phyloP scores from a whole-genome alignment of 306 rosid species.

The Hippophae tibetana region DNA sequence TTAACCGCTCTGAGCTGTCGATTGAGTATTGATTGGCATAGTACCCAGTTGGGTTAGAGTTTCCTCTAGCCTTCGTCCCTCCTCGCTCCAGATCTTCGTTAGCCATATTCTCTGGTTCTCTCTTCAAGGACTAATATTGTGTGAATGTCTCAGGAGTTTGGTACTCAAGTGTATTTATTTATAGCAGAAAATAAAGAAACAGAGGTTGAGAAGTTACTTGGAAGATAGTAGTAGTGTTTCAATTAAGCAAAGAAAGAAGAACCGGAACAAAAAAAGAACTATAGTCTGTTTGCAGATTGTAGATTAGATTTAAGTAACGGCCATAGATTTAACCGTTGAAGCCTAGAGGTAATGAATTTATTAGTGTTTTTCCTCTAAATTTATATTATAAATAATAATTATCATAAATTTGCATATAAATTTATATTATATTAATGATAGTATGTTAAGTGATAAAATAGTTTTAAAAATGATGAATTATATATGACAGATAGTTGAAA shows the following conservation, averaged over 20 bases:
- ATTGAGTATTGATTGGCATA: constrained; percentile 21
- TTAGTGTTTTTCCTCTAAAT: no score
- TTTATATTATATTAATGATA: no score
- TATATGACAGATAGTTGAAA: no score
- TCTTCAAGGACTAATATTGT: neutral
- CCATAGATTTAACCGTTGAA: constrained; percentile 16
- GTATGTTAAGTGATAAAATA: no score
- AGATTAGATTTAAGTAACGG: neutral
- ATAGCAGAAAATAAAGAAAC: neutral
- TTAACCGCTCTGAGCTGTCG: constrained; percentile 28
- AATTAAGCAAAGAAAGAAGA: neutral
- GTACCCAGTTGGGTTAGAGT: constrained; percentile 8
- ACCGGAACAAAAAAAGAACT: no score
- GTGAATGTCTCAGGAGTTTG: neutral
- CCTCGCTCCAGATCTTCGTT: constrained; percentile 38
- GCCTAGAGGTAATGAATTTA: neutral
- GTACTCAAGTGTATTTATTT: neutral
- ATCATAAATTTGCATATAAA: no score
- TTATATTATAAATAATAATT: no score
- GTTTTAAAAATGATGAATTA: no score
- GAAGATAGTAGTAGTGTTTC: constrained; percentile 17
- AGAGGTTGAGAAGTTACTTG: constrained; percentile 22
- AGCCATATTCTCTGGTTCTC: constrained; percentile 18
- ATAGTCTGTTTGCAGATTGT: neutral
- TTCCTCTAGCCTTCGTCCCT: constrained; percentile 22